A percentile compares a stretch with the other conserved stretches of the same genome.
phyloP scores from a whole-genome alignment of 768 basidiomycete species.

The Plicaturopsis crispa region DNA sequence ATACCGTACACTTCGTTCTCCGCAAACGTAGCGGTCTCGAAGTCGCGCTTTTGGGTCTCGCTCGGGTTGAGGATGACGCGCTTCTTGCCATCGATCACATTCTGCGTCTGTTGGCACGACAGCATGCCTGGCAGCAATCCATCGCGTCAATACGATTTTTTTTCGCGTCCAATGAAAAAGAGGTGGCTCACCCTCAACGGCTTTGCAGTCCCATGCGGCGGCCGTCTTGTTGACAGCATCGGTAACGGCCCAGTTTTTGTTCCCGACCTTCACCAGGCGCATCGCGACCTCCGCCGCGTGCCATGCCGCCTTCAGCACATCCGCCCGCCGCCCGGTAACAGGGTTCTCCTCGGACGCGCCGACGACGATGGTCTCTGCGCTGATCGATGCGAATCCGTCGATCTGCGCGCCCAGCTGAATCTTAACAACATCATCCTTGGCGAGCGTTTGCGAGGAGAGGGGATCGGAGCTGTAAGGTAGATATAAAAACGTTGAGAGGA shows the following conservation, averaged over 20 bases:
- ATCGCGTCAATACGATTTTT: slow-evolving; percentile 5
- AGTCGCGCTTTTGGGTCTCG: slow-evolving; percentile 77
- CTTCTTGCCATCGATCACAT: slow-evolving; percentile 95
- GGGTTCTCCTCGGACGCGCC: slow-evolving; percentile 69
- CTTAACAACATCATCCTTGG: slow-evolving; percentile 90
- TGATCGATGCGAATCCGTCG: slow-evolving; percentile 92
- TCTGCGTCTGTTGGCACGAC: slow-evolving; percentile 90
- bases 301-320: slow-evolving; percentile 92
- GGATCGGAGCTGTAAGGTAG: slow-evolving; percentile 56
- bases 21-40: slow-evolving; percentile 78
- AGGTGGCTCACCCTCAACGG: slow-evolving; percentile 73
- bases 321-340: slow-evolving; percentile 80
- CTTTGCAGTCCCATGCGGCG: slow-evolving; percentile 75
- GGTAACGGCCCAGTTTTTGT: slow-evolving; percentile 93
- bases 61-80: slow-evolving; percentile 87
- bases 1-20: slow-evolving; percentile 96
- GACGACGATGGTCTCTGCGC: slow-evolving; percentile 89
- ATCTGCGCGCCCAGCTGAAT: slow-evolving; percentile 95
- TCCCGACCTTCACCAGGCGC: slow-evolving; percentile 85
- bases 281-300: slow-evolving; percentile 87
- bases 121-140: slow-evolving; percentile 63
- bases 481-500: slow-evolving; percentile 5
- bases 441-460: slow-evolving; percentile 57
- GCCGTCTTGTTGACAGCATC: slow-evolving; percentile 74
- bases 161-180: slow-evolving; percentile 2